Base-by-base conservation (phyloP, 495 filamentous ascomycete genomes). In the Articulospora tetracladia region DNA sequence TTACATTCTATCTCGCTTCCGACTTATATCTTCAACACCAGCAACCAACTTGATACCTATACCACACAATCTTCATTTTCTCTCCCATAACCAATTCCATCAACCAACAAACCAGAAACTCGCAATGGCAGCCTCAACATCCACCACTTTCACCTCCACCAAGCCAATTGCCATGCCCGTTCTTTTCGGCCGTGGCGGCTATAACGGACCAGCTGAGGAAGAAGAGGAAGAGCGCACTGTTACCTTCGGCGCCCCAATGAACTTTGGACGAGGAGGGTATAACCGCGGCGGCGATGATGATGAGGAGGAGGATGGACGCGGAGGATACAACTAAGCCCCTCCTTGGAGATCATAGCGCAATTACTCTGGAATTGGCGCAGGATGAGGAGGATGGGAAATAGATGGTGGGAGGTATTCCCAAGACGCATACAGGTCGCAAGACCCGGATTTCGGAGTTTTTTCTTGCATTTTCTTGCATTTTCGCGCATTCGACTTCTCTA, bases 271-370 rank as follows among this genome's bases (percentile, higher is more conserved):
- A 58, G 61, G 60, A 59, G 65, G 64, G 68, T 75, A 62, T 47
- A 61, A 61, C 44, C 26, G 30, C 20, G 49, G 46, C 7, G 20
- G 6, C 11, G 66, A 59, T 25, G 63, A 66, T 12, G 70, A 67
- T 56, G 68, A 72, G 23, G 68, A 67, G 30, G 68, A 72, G 22
- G 69, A 71, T 23, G 67, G 64, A 63, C 62, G 70, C 30, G 70
- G 72, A 52, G 75, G 78, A 26, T 82, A 79, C 70, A 82, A 78
- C 72, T 77, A 70, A 74, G 74, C 57, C 27, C 34, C 34, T 24
- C 23, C 39, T 53, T 30, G 36, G 1, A 7, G 10, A 15, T 53
- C 47, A 1, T 48, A n/a, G 12, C n/a, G n/a, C 26, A 11, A 23
- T 17, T 15, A 19, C 15, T 24, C 19, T 22, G 0, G 17, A 17